A percentile compares a stretch with the other conserved stretches of the same genome.
phyloP scores from a whole-genome alignment of 2,329 filamentous ascomycete species.

The Hypocrella siamensis region DNA sequence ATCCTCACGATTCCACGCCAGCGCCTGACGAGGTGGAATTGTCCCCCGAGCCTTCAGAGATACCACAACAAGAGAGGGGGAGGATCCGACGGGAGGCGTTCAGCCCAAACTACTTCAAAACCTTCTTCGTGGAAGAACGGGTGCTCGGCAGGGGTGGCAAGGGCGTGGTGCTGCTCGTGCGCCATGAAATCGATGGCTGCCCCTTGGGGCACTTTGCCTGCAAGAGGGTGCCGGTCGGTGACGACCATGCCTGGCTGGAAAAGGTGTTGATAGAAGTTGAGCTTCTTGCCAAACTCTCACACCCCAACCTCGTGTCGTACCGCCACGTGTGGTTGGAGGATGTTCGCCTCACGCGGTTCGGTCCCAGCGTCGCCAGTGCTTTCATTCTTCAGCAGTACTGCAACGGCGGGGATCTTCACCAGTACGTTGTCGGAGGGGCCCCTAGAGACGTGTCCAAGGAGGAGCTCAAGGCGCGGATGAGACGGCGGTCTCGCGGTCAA shows the following conservation, averaged over 20 bases:
- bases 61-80: conserved; percentile 33
- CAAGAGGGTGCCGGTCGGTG: conserved; percentile 88
- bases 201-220: conserved; percentile 84
- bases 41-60: conserved; percentile 34
- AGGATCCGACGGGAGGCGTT: conserved; percentile 80
- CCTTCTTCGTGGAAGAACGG: conserved; percentile 80
- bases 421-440: conserved; percentile 61
- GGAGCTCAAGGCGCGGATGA: conserved; percentile 74
- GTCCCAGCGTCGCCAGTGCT: conserved; percentile 81
- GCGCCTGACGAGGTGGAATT: conserved; percentile 25
- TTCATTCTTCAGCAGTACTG: conserved; percentile 98
- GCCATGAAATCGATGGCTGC: conserved; percentile 81
- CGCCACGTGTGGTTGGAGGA: conserved; percentile 96
- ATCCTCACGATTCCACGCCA: conserved; percentile 8
- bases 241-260: conserved; percentile 89
- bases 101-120: conserved; percentile 80
- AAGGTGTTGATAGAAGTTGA: conserved; percentile 90
- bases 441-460: conserved; percentile 57
- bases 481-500: conserved; percentile 67
- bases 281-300: conserved; percentile 76
- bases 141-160: conserved; percentile 84
- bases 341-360: conserved; percentile 67
- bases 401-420: conserved; percentile 80
- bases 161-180: conserved; percentile 85
- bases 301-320: conserved; percentile 92